phyloP scores from a whole-genome alignment of 306 rosid species.

The Hippophae tibetana region DNA sequence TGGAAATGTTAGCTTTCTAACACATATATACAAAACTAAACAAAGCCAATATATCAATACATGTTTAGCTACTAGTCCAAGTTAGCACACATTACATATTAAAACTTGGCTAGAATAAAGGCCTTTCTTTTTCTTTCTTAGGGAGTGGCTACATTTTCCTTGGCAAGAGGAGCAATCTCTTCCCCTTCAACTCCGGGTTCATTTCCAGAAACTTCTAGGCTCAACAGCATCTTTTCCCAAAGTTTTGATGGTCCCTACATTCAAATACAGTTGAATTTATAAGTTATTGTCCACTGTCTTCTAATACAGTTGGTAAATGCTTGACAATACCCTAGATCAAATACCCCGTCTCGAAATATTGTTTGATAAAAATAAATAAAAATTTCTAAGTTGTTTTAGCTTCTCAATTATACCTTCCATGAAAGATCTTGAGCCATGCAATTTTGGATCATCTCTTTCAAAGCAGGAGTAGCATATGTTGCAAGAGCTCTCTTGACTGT shows the following conservation, averaged over 20 bases:
- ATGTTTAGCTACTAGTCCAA: too few species aligned
- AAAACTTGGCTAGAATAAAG: too few species aligned
- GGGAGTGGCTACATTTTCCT: conserved; percentile 67
- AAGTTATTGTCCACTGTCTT: not conserved
- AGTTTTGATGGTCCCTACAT: conserved; percentile 68
- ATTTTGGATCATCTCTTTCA: conserved; percentile 33
- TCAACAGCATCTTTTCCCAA: conserved; percentile 67
- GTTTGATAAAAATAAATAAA: not conserved
- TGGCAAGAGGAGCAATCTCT: conserved; percentile 73
- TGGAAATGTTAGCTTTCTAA: too few species aligned
- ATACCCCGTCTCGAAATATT: not conserved
- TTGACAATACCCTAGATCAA: not conserved
- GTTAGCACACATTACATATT: too few species aligned
- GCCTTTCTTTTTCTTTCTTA: conserved; percentile 15
- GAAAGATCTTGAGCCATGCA: conserved; percentile 48
- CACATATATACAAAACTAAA: too few species aligned
- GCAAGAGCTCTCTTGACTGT: conserved; percentile 27
- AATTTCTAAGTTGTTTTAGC: not conserved
- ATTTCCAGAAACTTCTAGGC: conserved; percentile 55
- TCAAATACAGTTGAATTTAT: not conserved
- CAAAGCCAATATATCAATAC: too few species aligned
- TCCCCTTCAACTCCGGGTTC: conserved; percentile 63
- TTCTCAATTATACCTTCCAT: conserved; percentile 31
- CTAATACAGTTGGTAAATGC: not conserved
- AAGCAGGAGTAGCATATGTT: conserved; percentile 21